Percentiles rank a stretch among this genome's conserved stretches.
These are phyloP conservation scores for Sporothrix humicola DNA, from an alignment of 2,329 filamentous ascomycete species.

Conservation along the genomic window DNA sequence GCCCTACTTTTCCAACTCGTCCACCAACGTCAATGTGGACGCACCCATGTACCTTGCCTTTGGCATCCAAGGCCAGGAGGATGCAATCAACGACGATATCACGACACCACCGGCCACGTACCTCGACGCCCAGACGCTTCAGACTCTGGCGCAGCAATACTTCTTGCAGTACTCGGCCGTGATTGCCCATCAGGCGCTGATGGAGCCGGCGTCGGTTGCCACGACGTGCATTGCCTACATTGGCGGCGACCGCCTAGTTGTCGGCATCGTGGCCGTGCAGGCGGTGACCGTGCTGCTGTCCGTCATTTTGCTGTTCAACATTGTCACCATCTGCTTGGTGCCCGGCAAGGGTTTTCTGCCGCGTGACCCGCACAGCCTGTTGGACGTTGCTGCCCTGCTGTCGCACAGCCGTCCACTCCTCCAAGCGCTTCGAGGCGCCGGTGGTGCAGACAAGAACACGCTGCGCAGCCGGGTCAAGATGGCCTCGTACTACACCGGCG, in stretches of 20 bases:
- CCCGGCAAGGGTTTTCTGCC: slow-evolving; percentile 47
- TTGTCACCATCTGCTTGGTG: slow-evolving; percentile 39
- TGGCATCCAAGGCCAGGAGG: slow-evolving; percentile 39
- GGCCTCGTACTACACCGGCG: slow-evolving; percentile 44
- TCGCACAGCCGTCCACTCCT: slow-evolving; percentile 47
- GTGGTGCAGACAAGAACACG: slow-evolving; percentile 43
- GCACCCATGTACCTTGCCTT: slow-evolving; percentile 46
- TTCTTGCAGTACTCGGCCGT: slow-evolving; percentile 47
- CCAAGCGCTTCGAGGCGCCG: slow-evolving; percentile 41
- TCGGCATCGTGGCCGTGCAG: slow-evolving; percentile 44
- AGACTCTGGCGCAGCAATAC: slow-evolving; percentile 43
- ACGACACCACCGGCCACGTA: slow-evolving; percentile 39
- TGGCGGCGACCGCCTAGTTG: slow-evolving; percentile 43
- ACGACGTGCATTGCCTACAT: slow-evolving; percentile 41
- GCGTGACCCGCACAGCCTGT: slow-evolving; percentile 45
- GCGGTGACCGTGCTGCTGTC: slow-evolving; percentile 43
- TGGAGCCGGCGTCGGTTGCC: slow-evolving; percentile 38
- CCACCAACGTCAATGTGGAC: slow-evolving; percentile 42
- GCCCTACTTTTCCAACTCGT: slow-evolving; percentile 39
- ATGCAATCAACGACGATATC: slow-evolving; percentile 35
- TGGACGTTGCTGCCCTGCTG: slow-evolving; percentile 47
- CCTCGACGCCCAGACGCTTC: slow-evolving; percentile 40
- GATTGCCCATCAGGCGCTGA: slow-evolving; percentile 44
- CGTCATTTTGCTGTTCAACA: slow-evolving; percentile 40
- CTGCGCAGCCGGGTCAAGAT: slow-evolving; percentile 42